Base-by-base conservation (phyloP, 139 green algal species). In the Chlorella ohadii region DNA sequence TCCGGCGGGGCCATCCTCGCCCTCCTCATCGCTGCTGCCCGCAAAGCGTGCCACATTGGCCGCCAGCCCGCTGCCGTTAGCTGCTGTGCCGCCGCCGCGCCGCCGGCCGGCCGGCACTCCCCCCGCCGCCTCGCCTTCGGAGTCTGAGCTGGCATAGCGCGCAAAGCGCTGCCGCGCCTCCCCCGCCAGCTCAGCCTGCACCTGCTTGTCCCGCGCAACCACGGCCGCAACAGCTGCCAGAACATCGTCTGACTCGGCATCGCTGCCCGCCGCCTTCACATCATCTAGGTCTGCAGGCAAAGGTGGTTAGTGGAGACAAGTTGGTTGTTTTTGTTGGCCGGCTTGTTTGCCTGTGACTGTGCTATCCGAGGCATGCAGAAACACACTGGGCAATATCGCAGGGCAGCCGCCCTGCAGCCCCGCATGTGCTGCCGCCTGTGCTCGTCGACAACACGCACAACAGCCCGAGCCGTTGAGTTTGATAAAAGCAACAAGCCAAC, bases 211-310 rank as follows among this genome's bases (percentile, higher is more conserved):
- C 25, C 84, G 61, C 4, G 64, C 44, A 39, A 87, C n/a, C 15
- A 55, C 71, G 22, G 84, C 65, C 7, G 44, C 59, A 51, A 85
- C 84, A 25, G 67, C 84, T 28, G 84, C 75, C 3, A 27, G 13
- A 13, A 88, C 73, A 17, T 89, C 85, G 3, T 57, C 79, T 19
- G 39, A 23, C 17, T 88, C 85, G 25, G 67, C 78, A 13, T 86
- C 85, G n/a, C 55, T 74, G 44, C 61, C 65, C 3, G 64, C 57
- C 25, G 63, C 68, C 23, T 22, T 68, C 6, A 85, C 63, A 12
- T 90, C 82, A 36, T 90, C 86, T 39, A 80, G 44, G 11, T 89
- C 86, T 85, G 81, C 79, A 51, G n/a, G 13, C n/a, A 27, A 1
- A 2, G 9, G 25, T 51, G n/a, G n/a, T n/a, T n/a, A n/a, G n/a